phyloP scores from a whole-genome alignment of 2,329 filamentous ascomycete genomes.

The Apiospora malaysiana region DNA sequence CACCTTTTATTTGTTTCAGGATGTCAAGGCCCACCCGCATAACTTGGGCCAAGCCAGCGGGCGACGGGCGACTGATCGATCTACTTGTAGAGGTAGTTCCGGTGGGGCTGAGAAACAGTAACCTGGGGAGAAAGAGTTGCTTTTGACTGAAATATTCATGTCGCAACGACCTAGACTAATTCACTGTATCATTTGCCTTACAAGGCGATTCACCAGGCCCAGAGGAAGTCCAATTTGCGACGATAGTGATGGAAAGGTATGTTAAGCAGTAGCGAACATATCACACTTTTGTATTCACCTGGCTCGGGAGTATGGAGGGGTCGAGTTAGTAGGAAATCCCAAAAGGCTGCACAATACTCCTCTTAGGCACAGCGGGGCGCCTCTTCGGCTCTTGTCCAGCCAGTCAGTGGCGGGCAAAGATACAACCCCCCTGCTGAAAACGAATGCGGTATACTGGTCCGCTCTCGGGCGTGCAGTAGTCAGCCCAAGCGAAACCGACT shows the following conservation, averaged over 20 bases:
- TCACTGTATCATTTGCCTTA: too few relatives aligned
- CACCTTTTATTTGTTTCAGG: background rate
- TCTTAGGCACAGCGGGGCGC: background rate
- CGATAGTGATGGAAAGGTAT: too few relatives aligned
- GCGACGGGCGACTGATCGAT: background rate
- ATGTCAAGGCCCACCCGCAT: background rate
- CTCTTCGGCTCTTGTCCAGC: background rate
- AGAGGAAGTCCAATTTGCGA: too few relatives aligned
- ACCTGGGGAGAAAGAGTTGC: too few relatives aligned
- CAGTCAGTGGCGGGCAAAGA: background rate
- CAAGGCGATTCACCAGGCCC: too few relatives aligned
- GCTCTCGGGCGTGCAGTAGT: background rate
- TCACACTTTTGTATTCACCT: too few relatives aligned
- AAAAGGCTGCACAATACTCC: background rate
- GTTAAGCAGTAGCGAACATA: too few relatives aligned
- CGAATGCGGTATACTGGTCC: conserved; percentile 8
- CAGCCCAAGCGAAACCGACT: background rate
- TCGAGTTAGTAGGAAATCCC: background rate
- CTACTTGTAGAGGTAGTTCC: too few relatives aligned
- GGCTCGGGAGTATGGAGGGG: background rate
- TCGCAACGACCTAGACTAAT: background rate
- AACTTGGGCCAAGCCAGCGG: background rate
- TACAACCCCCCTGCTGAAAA: background rate
- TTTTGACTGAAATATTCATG: background rate
- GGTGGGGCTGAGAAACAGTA: too few relatives aligned